Conservation (phyloP, 169 alveolate species). For the Babesia gibsoni region DNA sequence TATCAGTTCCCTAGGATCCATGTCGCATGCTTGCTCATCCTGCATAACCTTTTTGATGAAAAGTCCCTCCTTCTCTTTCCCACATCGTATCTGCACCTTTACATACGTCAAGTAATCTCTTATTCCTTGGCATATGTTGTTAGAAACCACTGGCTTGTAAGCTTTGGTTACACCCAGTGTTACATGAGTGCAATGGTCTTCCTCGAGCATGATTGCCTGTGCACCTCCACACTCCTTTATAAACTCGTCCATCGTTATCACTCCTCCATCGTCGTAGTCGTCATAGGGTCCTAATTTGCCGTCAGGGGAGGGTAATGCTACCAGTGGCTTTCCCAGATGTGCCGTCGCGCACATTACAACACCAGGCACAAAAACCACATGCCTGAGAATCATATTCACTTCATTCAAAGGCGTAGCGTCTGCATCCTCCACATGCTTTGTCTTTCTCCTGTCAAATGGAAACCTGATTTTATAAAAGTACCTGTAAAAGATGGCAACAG, state of each 20-base stretch:
- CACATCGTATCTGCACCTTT: background rate
- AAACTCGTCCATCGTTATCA: conserved; percentile 1
- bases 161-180: conserved; percentile 56
- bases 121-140: conserved; percentile 43
- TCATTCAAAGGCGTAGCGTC: background rate
- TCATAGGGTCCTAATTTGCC: conserved; percentile 13
- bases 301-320: conserved; percentile 53
- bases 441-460: conserved; percentile 16
- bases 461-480: conserved; percentile 26
- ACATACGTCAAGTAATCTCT: background rate
- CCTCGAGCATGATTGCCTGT: conserved; percentile 40
- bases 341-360: conserved; percentile 53
- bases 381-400: conserved; percentile 18
- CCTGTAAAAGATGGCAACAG: conserved; percentile 49
- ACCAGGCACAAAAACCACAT: conserved; percentile 59
- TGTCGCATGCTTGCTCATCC: background rate
- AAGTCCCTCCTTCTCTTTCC: background rate
- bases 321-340: conserved; percentile 20
- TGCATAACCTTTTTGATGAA: background rate
- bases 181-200: conserved; percentile 52
- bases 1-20: conserved; percentile 22
- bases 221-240: background rate
- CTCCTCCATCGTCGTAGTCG: background rate
- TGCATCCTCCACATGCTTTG: background rate
- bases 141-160: conserved; percentile 53